Percentiles rank a stretch among this genome's conserved stretches.
These are phyloP conservation scores for Neoascochyta sp. DNA, from an alignment of 2,329 filamentous ascomycete genomes.

Conservation along the genomic window DNA sequence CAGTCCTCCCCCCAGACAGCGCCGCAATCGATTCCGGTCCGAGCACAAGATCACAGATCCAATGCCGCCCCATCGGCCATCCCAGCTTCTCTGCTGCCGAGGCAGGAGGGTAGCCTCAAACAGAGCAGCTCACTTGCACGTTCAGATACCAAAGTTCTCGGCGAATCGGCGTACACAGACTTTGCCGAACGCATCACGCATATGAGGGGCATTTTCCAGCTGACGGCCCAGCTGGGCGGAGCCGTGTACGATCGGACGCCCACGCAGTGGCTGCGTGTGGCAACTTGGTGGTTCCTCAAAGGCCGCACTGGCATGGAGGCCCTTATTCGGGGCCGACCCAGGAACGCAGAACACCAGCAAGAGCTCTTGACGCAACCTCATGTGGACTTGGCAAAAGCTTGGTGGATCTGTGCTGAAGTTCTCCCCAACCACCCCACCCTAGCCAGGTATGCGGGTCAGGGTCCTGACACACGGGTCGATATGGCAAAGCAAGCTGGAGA, in stretches of 20 bases:
- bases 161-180: constrained; percentile 55
- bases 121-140: constrained; percentile 17
- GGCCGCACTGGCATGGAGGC: constrained; percentile 73
- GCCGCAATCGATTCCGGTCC: constrained; percentile 2
- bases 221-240: constrained; percentile 71
- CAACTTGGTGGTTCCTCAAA: constrained; percentile 85
- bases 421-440: constrained; percentile 36
- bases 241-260: constrained; percentile 62
- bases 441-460: constrained; percentile 21
- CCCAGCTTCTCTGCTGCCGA: constrained; percentile 15
- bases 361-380: constrained; percentile 67
- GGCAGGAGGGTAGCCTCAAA: constrained; percentile 14
- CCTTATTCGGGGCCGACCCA: constrained; percentile 63
- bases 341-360: constrained; percentile 51
- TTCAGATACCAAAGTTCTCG: constrained; percentile 32
- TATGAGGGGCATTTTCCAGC: constrained; percentile 69
- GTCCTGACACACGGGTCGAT: constrained; percentile 32
- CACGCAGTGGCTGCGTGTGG: constrained; percentile 66
- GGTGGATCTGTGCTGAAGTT: constrained; percentile 65
- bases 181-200: constrained; percentile 70
- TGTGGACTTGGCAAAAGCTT: constrained; percentile 77
- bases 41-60: constrained; percentile 4
- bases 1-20: constrained; percentile 4
- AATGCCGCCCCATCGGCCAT: constrained; percentile 3
- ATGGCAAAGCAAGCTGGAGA: constrained; percentile 45